Percentiles rank a stretch among this genome's conserved stretches.
Conservation (phyloP, 2,329 filamentous ascomycete genomes). For the Aspergillus arachidicola region DNA sequence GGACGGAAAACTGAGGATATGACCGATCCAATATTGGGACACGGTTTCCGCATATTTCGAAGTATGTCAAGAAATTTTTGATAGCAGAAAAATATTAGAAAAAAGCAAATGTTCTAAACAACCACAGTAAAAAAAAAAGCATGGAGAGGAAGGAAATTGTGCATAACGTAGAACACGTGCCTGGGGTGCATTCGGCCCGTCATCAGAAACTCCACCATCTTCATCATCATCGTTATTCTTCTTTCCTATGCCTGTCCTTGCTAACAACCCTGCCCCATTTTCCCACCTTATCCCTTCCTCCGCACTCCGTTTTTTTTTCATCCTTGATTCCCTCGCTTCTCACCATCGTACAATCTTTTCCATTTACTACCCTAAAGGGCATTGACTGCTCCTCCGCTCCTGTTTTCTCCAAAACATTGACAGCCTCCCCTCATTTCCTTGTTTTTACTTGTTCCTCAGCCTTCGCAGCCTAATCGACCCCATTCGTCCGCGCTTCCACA, state of each 20-base stretch:
- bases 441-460: neutral
- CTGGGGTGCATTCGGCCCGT: constrained; percentile 5
- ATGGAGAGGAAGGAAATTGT: neutral
- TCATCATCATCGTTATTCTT: constrained; percentile 7
- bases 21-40: neutral
- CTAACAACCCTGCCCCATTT: neutral
- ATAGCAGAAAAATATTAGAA: neutral
- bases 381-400: constrained; percentile 4
- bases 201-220: constrained; percentile 5
- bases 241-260: constrained; percentile 2
- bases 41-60: neutral
- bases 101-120: neutral
- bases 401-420: neutral
- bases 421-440: constrained; percentile 4
- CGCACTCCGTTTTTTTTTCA: neutral
- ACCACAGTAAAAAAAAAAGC: neutral
- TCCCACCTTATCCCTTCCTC: neutral
- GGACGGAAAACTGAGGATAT: neutral
- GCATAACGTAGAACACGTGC: constrained; percentile 2
- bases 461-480: neutral
- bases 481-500: constrained; percentile 6
- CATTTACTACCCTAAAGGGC: neutral
- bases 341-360: neutral
- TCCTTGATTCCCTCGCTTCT: neutral
- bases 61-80: neutral